A percentile compares a stretch with the other conserved stretches of the same genome.
Evolutionary conservation across 2,329 filamentous ascomycete genomes (phyloP).

Genomic region (Lithohypha guttulata): DNA sequence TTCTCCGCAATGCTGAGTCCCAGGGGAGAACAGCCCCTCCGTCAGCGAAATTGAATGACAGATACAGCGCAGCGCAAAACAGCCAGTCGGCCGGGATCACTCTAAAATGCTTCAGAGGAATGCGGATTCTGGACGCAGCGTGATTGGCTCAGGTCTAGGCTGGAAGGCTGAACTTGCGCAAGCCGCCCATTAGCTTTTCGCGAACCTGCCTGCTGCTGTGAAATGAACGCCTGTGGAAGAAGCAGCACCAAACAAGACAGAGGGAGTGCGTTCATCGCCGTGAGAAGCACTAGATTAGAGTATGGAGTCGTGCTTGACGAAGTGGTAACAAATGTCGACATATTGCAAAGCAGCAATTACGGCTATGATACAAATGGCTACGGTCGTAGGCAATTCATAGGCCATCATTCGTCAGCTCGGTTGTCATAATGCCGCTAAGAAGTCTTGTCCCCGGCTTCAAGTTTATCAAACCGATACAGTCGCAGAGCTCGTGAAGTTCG

Average conservation of each 20-base stretch:
- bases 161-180: constrained; percentile 9
- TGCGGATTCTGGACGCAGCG: not conserved
- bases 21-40: constrained; percentile 7
- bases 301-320: constrained; percentile 4
- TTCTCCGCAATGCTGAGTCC: constrained; percentile 1
- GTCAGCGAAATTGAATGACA: constrained; percentile 2
- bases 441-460: not conserved
- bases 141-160: constrained; percentile 10
- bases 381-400: not conserved
- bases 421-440: not conserved
- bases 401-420: not conserved
- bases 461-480: not conserved
- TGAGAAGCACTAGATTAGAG: not conserved
- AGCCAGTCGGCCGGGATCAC: constrained; percentile 1
- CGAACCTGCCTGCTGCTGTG: constrained; percentile 1
- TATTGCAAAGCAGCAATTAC: not conserved
- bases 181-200: not conserved
- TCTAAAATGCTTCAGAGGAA: not conserved
- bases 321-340: not conserved
- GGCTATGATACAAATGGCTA: not conserved
- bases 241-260: not conserved
- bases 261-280: not conserved
- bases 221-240: constrained; percentile 1
- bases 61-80: not conserved
- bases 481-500: not conserved